Percentiles rank a stretch among this genome's conserved stretches.
These are phyloP conservation scores for Galeopsis tetrahit DNA, from an alignment of 257 asterid species.

Conservation along the genomic window DNA sequence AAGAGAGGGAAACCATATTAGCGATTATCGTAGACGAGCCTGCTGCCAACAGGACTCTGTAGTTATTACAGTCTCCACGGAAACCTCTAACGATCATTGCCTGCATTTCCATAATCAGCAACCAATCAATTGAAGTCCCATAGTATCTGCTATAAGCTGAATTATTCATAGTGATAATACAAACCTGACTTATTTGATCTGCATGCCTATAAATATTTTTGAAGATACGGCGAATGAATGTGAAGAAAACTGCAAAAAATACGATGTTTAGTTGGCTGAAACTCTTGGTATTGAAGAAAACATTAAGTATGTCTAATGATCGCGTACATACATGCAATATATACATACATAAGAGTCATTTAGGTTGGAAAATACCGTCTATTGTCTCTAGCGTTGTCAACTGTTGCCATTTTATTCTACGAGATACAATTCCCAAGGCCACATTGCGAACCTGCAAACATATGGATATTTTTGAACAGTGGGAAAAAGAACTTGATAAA, in stretches of 20 bases:
- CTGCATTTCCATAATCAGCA: conserved; percentile 42
- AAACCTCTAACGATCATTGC: conserved; percentile 98
- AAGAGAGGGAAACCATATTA: conserved; percentile 58
- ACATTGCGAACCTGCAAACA: conserved; percentile 81
- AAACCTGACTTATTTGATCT: conserved; percentile 89
- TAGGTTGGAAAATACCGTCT: conserved; percentile 58
- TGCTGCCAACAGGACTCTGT: conserved; percentile 67
- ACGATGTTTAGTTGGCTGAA: background rate
- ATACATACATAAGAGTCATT: background rate
- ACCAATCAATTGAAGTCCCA: background rate
- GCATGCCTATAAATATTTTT: conserved; percentile 82
- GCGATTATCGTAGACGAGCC: conserved; percentile 64
- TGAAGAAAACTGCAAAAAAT: conserved; percentile 73
- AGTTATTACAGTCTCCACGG: conserved; percentile 75
- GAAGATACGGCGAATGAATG: conserved; percentile 82
- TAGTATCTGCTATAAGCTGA: background rate
- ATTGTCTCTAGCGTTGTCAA: conserved; percentile 82
- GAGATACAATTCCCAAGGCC: conserved; percentile 92
- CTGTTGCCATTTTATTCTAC: conserved; percentile 89
- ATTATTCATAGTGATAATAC: conserved; percentile 17
- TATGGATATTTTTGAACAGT: background rate
- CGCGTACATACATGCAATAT: background rate
- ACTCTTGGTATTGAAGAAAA: background rate
- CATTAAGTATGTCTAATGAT: background rate
- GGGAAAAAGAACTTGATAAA: background rate